These are phyloP conservation scores for Acrocalymma vagum DNA, from an alignment of 2,329 filamentous ascomycete genomes.

Conservation along the genomic window DNA sequence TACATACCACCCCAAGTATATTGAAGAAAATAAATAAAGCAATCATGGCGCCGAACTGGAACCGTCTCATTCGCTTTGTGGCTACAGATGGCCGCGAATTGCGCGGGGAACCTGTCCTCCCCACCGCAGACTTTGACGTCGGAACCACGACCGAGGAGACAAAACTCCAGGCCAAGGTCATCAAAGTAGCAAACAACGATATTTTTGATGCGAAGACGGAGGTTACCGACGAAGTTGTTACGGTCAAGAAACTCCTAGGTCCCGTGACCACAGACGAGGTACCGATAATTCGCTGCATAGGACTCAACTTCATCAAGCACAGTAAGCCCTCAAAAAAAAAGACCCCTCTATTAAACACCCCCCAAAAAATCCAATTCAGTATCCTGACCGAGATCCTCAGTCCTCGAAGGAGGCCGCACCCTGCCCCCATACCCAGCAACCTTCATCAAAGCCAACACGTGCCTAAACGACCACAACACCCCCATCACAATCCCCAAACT, in stretches of 20 bases:
- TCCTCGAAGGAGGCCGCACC: constrained; percentile 61
- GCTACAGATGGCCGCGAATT: constrained; percentile 60
- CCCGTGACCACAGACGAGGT: constrained; percentile 62
- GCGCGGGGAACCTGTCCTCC: constrained; percentile 62
- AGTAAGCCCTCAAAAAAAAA: constrained; percentile 35
- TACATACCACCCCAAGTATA: no score
- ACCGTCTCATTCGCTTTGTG: constrained; percentile 64
- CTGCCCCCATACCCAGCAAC: constrained; percentile 60
- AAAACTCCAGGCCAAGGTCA: constrained; percentile 60
- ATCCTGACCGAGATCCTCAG: constrained; percentile 37
- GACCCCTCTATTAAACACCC: background rate
- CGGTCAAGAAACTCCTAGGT: constrained; percentile 63
- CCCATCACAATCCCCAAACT: constrained; percentile 59
- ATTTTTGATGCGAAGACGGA: constrained; percentile 57
- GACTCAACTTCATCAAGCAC: constrained; percentile 68
- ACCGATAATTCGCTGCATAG: constrained; percentile 66
- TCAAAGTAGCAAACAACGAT: constrained; percentile 56
- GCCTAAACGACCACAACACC: constrained; percentile 51
- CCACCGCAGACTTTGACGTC: constrained; percentile 56
- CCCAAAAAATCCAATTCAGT: background rate
- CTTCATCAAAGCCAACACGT: constrained; percentile 59
- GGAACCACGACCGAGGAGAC: constrained; percentile 58
- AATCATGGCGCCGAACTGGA: constrained; percentile 49
- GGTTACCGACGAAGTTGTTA: constrained; percentile 63
- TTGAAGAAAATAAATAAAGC: no score